A percentile compares a stretch with the other conserved stretches of the same genome.
Evolutionary conservation across 805 yeast species (phyloP).

Genomic region (Yamadazyma sp.): DNA sequence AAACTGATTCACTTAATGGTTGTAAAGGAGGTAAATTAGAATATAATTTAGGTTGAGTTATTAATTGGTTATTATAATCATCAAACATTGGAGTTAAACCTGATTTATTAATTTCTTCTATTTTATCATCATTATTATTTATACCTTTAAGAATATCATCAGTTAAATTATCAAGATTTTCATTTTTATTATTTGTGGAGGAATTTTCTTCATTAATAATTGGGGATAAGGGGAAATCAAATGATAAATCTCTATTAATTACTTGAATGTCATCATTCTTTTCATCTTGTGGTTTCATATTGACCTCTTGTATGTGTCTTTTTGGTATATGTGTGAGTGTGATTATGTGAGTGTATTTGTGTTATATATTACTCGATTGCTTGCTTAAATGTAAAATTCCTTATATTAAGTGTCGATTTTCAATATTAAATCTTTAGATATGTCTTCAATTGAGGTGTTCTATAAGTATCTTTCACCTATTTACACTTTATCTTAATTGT

Average conservation of each 20-base stretch:
- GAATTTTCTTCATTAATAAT: background rate
- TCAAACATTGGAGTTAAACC: conserved; percentile 13
- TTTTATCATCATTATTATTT: background rate
- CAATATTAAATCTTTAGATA: too few relatives aligned
- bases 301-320: too few relatives aligned
- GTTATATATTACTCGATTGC: too few relatives aligned
- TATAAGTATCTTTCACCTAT: too few relatives aligned
- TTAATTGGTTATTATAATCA: conserved; percentile 9
- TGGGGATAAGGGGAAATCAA: conserved; percentile 9
- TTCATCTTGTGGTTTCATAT: too few relatives aligned
- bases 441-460: too few relatives aligned
- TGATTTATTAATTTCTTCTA: conserved; percentile 2
- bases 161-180: background rate
- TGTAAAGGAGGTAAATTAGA: conserved; percentile 23
- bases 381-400: too few relatives aligned
- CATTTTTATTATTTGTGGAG: background rate
- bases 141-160: background rate
- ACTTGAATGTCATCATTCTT: conserved; percentile 14
- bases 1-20: conserved; percentile 28
- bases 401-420: too few relatives aligned
- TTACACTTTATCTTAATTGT: too few relatives aligned
- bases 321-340: too few relatives aligned
- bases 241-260: conserved; percentile 12
- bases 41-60: conserved; percentile 11
- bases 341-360: too few relatives aligned